Evolutionary conservation across 2,329 filamentous ascomycete genomes (phyloP), one percentile per base, ranked within the genome.

Genomic region (Alternaria angustiovoidea): DNA sequence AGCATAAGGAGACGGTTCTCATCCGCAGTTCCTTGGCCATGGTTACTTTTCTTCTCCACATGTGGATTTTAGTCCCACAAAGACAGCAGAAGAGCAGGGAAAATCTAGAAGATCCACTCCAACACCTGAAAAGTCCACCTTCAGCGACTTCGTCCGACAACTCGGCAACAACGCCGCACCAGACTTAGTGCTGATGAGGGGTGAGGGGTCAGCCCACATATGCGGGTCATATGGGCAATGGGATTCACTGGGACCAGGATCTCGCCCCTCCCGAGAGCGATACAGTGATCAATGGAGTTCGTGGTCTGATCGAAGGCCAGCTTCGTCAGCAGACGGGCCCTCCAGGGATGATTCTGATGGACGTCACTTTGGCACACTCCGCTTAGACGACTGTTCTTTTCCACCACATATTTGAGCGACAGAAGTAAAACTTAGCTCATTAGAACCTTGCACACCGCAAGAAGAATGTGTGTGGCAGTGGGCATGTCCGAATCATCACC

Each of bases 131-230:
- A 14, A 24, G n/a, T 20, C 24, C 32, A 38, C 20, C 14, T 36
- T 12, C 34, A 43, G 9, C 24, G 24, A 22, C 42, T 48, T 34
- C 22, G 18, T 34, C 28, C n/a, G 24, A 41, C 51, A 20, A 26
- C 34, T 28, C 30, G 26, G 28, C 55, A 24, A 42, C 41, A 49
- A 30, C 36, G 34, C 51, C 39, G 12, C 32, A 36, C 47, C 44
- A 34, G 30, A 39, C 38, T 54, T 59, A 56, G 42, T 46, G 51
- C 47, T 43, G 41, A 56, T 39, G 52, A 49, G 54, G 51, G 51
- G 22, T 54, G 54, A 57, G 61, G 58, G 54, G 52, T 56, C 54
- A 62, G 28, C 51, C 58, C 47, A 56, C 38, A 55, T 49, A 57
- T 56, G 59, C 54, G 62, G 59, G 62, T 56, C 51, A 61, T 38